These are phyloP conservation scores for Apostasia shenzhenica DNA, from an alignment of 106 monocot genomes.

Conservation along the genomic window DNA sequence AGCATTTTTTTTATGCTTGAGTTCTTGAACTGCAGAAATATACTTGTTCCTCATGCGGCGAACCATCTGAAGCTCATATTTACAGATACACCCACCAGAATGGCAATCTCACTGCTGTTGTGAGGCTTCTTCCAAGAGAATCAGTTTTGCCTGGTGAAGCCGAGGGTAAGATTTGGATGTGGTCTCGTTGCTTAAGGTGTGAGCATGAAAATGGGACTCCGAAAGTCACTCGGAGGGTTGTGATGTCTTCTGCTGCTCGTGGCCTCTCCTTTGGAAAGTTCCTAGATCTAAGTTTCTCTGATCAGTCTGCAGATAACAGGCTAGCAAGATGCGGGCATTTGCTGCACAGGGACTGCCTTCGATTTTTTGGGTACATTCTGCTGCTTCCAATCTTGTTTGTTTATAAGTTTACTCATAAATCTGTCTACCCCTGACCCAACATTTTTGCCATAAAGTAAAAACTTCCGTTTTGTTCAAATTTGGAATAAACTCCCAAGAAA, in stretches of 20 bases:
- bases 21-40: constrained; percentile 39
- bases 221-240: constrained; percentile 46
- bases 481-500: no score
- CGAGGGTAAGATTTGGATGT: constrained; percentile 97
- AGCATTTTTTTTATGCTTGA: not conserved
- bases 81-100: constrained; percentile 80
- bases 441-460: not conserved
- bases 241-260: constrained; percentile 68
- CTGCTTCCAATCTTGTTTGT: no score
- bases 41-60: constrained; percentile 59
- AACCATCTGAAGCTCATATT: constrained; percentile 63
- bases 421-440: not conserved
- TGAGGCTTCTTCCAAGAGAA: constrained; percentile 28
- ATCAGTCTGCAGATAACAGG: constrained; percentile 55
- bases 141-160: constrained; percentile 37
- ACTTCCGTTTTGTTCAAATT: no score
- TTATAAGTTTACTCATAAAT: no score
- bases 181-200: constrained; percentile 88
- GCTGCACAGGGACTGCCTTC: constrained; percentile 76
- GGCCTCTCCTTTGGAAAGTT: constrained; percentile 94
- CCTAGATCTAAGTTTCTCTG: constrained; percentile 85
- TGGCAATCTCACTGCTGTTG: constrained; percentile 78
- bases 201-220: constrained; percentile 36
- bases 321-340: constrained; percentile 82
- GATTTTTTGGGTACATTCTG: constrained; percentile 85